Evolutionary conservation across 2,329 filamentous ascomycete genomes (phyloP), one percentile per base, ranked within the genome.

Genomic region (Capronia coronata): DNA sequence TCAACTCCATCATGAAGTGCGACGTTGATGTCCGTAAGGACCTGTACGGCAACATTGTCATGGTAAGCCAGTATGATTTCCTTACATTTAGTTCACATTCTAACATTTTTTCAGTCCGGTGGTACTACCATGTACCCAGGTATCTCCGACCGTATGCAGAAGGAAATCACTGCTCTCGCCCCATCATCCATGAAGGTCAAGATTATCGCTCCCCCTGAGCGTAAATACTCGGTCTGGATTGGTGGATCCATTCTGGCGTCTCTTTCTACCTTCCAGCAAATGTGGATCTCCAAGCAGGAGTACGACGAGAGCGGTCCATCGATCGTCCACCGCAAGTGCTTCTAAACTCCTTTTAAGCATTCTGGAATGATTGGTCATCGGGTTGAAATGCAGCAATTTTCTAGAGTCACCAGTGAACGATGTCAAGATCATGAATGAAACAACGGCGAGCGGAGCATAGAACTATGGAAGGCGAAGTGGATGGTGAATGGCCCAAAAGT

Each of bases 271-370:
- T 98, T 98, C 91, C 93, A 98, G 83, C 93, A 98, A 80, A 98
- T 98, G 93, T 98, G 93, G 93, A 97, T 98, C 84, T 98, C 93
- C 68, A 98, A 98, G 89, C 93, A 98, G 80, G 91, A 97, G 82
- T 97, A 97, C 84, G 93, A 98, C 80, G 93, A 97, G 88, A 93
- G 86, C 75, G 91, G 91, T 78, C 93, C 91, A 67, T 96, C 90
- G 70, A 97, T 97, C 71, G 91, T 97, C 68, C 91, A 97, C 86
- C 87, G 90, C 85, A 97, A 96, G 88, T 96, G 91, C 87, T 96
- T 96, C 86, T 96, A 95, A 84, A 82, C 43, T 29, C 18, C 21
- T 51, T 42, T 43, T 37, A 23, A 44, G 44, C 45, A 53, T 54
- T 41, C 37, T 39, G 46, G 42, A 44, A 51, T 54, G 48, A 38